A percentile compares a stretch with the other conserved stretches of the same genome.
phyloP scores from a whole-genome alignment of 2,329 filamentous ascomycete species.

The Amylocarpus encephaloides region DNA sequence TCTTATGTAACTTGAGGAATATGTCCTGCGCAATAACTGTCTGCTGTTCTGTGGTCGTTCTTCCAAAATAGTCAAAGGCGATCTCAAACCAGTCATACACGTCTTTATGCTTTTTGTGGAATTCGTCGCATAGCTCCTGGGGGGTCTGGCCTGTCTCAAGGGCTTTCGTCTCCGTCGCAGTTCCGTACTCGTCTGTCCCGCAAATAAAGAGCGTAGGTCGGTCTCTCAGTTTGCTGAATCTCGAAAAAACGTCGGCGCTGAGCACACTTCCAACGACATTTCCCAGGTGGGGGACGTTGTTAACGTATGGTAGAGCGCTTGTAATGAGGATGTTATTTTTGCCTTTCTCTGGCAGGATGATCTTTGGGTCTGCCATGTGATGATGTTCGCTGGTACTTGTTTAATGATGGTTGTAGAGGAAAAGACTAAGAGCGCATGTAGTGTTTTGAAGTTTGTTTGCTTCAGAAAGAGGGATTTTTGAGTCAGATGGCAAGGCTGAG shows the following conservation, averaged over 20 bases:
- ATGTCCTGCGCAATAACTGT: conserved; percentile 91
- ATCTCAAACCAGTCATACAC: conserved; percentile 97
- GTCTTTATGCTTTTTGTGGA: conserved; percentile 80
- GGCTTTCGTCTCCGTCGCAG: conserved; percentile 91
- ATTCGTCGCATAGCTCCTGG: conserved; percentile 82
- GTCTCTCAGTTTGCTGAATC: conserved; percentile 73
- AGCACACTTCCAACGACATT: conserved; percentile 85
- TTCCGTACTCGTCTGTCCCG: conserved; percentile 91
- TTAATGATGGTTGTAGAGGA: not conserved
- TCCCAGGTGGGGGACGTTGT: conserved; percentile 75
- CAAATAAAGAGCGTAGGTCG: conserved; percentile 79
- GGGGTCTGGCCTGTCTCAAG: conserved; percentile 81
- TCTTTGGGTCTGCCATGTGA: conserved; percentile 25
- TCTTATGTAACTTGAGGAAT: conserved; percentile 80
- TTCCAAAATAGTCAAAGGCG: conserved; percentile 88
- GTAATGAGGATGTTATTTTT: conserved; percentile 88
- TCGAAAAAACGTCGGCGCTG: conserved; percentile 79
- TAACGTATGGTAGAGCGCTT: conserved; percentile 82
- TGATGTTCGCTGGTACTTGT: not conserved
- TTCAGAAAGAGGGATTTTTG: not conserved
- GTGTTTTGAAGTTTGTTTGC: not conserved
- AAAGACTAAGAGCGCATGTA: not conserved
- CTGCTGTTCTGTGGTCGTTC: conserved; percentile 82
- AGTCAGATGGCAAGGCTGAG: not conserved
- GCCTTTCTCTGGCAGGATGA: conserved; percentile 59